These are phyloP conservation scores for Pseudoneurospora amorphoporcata DNA, from an alignment of 495 filamentous ascomycete genomes.

Conservation along the genomic window DNA sequence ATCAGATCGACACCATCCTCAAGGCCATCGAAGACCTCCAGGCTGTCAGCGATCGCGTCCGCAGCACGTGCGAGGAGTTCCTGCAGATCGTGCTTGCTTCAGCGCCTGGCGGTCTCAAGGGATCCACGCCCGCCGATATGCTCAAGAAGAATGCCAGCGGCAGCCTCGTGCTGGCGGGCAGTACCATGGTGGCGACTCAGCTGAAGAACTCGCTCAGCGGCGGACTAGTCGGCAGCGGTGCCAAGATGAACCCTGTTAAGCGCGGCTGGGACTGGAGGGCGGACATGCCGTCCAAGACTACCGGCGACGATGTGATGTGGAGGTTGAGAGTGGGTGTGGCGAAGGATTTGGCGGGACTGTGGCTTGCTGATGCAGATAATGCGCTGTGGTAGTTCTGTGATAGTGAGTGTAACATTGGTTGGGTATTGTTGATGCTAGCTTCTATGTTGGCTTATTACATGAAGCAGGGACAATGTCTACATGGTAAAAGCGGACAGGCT, in stretches of 20 bases:
- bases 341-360: slow-evolving; percentile 54
- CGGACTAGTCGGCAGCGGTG: slow-evolving; percentile 1
- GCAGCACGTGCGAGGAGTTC: slow-evolving; percentile 58
- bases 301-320: slow-evolving; percentile 56
- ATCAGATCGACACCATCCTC: slow-evolving; percentile 65
- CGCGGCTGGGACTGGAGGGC: slow-evolving; percentile 83
- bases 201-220: slow-evolving; percentile 41
- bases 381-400: slow-evolving; percentile 13
- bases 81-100: slow-evolving; percentile 45
- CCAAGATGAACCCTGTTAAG: slow-evolving; percentile 35
- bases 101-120: slow-evolving; percentile 31
- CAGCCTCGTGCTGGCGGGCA: slow-evolving; percentile 57
- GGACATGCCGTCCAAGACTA: slow-evolving; percentile 45
- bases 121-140: slow-evolving; percentile 48
- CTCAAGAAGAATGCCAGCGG: slow-evolving; percentile 55
- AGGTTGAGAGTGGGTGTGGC: slow-evolving; percentile 66
- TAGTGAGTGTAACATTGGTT: background rate
- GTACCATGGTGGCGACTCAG: slow-evolving; percentile 57
- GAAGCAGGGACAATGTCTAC: background rate
- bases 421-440: background rate
- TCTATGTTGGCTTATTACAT: background rate
- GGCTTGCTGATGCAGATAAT: slow-evolving; percentile 46
- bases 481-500: background rate
- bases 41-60: slow-evolving; percentile 61
- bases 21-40: slow-evolving; percentile 76